Base-by-base conservation (phyloP, 1,284 basidiomycete genomes). In the Anthracocystis walkeri region DNA sequence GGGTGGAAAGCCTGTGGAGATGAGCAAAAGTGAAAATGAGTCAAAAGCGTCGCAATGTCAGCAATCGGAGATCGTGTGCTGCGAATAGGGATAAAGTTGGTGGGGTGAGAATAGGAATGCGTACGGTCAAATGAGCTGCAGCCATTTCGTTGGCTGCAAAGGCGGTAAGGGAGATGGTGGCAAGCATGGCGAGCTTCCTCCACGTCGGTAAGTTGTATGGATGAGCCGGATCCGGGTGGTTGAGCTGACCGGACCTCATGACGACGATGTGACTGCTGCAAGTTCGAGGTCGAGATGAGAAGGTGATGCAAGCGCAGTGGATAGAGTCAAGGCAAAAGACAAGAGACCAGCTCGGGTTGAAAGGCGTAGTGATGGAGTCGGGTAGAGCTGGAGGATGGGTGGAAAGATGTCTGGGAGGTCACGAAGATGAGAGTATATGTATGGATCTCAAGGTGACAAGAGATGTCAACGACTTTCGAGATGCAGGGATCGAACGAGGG, bases 101-200 rank as follows among this genome's bases (percentile, higher is more conserved):
- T 11, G 11, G 11, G 38, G 18, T 20, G 21, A 11, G 23, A n/a
- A 31, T 8, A 42, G 4, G 38, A 2, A 16, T 48, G 49, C 71
- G 18, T 65, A 74, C 82, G 50, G 77, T 78, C 46, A 79, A 60
- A 53, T 78, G 80, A 6, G 77, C 75, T 29, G 75, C 75, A 7
- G 65, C 76, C 65, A 68, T 71, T 56, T 84, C 84, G 62, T 86
- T 85, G 21, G 78, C 80, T 16, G 84, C 75, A 44, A 72, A 85
- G 65, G 41, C 83, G 75, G 66, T 71, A 29, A 77, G 57, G 50
- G 77, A 69, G 69, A 78, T 44, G 8, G 81, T 75, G 41, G 73
- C 45, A 25, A 86, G 77, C 65, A 86, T 83, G 51, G 69, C 59
- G 16, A 77, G 65, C 70, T 86, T 86, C 41, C 81, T 67, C 75